phyloP scores from a whole-genome alignment of 1,284 basidiomycete genomes.

The Paramarasmius palmivorus region DNA sequence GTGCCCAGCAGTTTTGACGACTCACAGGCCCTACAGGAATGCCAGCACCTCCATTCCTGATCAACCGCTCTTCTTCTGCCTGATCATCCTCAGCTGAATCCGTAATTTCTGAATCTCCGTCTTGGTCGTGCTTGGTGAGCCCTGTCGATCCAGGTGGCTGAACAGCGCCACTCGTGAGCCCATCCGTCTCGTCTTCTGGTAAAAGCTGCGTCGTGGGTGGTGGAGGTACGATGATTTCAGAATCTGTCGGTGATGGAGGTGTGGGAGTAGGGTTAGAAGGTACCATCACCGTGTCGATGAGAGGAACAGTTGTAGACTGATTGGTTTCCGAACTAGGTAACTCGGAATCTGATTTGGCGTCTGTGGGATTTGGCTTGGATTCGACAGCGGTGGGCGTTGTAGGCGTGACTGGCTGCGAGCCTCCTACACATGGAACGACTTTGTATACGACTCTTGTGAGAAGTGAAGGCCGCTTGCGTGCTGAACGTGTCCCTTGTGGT shows the following conservation, averaged over 20 bases:
- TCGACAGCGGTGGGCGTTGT: neutral
- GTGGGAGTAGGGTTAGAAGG: conserved; percentile 11
- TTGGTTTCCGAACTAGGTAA: conserved; percentile 1
- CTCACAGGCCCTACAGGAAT: conserved; percentile 52
- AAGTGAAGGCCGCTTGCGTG: conserved; percentile 29
- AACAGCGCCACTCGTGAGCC: conserved; percentile 55
- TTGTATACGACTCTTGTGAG: conserved; percentile 27
- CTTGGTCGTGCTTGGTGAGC: conserved; percentile 48
- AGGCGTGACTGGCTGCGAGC: conserved; percentile 13
- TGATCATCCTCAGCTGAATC: conserved; percentile 37
- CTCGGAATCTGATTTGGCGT: neutral
- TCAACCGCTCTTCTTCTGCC: conserved; percentile 50
- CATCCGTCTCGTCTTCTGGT: conserved; percentile 55
- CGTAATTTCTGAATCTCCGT: conserved; percentile 38
- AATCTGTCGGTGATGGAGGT: conserved; percentile 25
- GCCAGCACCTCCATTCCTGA: conserved; percentile 50
- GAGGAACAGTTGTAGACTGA: neutral
- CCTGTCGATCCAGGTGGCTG: conserved; percentile 57
- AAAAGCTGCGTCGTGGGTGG: conserved; percentile 49
- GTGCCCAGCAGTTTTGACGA: neutral
- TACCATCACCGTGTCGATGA: neutral
- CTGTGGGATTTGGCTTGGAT: neutral
- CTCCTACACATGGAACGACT: conserved; percentile 30
- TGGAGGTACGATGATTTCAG: conserved; percentile 51
- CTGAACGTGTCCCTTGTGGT: conserved; percentile 27